Evolutionary conservation across 139 green algal species (phyloP).

Genomic region (Micractinium sp.): DNA sequence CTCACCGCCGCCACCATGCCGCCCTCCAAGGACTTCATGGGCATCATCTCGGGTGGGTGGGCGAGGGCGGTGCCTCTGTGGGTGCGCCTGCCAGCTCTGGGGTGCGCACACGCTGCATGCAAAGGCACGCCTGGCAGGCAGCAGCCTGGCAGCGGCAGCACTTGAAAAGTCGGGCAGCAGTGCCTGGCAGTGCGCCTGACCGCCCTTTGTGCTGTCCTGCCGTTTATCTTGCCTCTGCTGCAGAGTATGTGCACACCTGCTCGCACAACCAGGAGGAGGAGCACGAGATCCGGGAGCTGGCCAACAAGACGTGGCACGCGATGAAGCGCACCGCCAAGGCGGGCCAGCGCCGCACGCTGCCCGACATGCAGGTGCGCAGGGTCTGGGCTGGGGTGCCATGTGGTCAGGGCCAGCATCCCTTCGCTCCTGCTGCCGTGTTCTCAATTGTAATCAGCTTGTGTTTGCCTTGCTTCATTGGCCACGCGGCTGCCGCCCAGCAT

Average conservation of each 20-base stretch:
- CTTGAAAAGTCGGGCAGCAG: background rate
- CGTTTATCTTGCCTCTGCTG: background rate
- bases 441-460: too few species aligned
- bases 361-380: conserved; percentile 16
- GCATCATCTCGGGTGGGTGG: conserved; percentile 72
- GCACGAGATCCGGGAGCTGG: conserved; percentile 49
- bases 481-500: background rate
- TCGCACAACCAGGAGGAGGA: conserved; percentile 64
- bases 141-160: background rate
- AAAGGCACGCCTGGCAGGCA: background rate
- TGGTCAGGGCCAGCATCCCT: too few species aligned
- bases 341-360: conserved; percentile 82
- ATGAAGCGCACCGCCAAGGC: conserved; percentile 92
- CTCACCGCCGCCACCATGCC: conserved; percentile 86
- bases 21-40: conserved; percentile 89
- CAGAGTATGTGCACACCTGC: conserved; percentile 82
- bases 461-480: too few species aligned
- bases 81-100: conserved; percentile 39
- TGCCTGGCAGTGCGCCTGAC: background rate
- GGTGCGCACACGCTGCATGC: background rate
- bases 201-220: background rate
- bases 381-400: too few species aligned
- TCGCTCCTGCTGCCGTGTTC: too few species aligned
- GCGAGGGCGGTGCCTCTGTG: conserved; percentile 65
- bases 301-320: conserved; percentile 73